Evolutionary conservation across 176 grass and related monocot species (phyloP).

Genomic region (Aechmea fasciata): DNA sequence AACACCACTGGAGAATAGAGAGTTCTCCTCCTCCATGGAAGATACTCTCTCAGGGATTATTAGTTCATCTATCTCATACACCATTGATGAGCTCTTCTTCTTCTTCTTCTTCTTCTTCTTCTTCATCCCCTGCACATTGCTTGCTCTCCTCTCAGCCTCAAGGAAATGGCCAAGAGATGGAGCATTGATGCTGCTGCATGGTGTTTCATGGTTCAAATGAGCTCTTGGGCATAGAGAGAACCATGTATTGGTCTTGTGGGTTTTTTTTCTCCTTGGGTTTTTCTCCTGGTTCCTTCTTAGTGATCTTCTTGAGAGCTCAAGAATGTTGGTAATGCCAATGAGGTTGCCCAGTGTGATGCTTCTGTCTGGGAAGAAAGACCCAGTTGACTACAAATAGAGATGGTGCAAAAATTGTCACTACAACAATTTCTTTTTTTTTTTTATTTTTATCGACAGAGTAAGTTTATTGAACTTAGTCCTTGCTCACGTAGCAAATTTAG

Average conservation of each 20-base stretch:
- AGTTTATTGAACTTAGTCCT: background rate
- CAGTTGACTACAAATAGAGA: conserved; percentile 11
- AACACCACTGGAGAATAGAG: conserved; percentile 12
- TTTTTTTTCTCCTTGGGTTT: conserved; percentile 7
- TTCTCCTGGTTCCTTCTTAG: background rate
- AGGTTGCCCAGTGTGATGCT: conserved; percentile 23
- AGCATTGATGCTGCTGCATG: background rate
- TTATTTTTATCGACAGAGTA: background rate
- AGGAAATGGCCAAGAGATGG: conserved; percentile 25
- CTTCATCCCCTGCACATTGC: background rate
- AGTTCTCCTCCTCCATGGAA: background rate
- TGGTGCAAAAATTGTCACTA: background rate
- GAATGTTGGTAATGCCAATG: conserved; percentile 20
- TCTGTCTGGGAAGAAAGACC: conserved; percentile 15
- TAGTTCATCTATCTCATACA: background rate
- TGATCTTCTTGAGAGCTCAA: conserved; percentile 12
- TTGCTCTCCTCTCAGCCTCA: conserved; percentile 12
- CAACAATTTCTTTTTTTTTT: too few species aligned
- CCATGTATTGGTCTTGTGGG: background rate
- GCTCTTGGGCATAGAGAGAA: conserved; percentile 13
- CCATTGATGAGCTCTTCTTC: background rate
- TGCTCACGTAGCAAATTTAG: too few species aligned
- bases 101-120: background rate
- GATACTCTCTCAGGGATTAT: background rate
- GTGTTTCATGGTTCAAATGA: background rate